Evolutionary conservation across 768 basidiomycete genomes (phyloP), one percentile per base, ranked within the genome.

Genomic region (Suillus luteus): DNA sequence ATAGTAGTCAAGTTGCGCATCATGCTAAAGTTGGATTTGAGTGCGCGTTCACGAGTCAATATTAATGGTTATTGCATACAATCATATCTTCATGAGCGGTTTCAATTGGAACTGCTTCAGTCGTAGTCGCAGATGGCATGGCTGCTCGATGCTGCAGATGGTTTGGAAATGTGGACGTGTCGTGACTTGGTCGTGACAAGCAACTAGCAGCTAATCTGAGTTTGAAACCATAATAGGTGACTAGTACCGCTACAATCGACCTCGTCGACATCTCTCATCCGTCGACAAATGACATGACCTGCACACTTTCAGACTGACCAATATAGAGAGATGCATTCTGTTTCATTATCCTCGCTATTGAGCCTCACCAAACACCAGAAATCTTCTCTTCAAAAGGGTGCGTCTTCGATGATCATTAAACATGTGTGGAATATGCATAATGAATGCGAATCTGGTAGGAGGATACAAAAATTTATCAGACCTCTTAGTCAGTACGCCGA

Each of bases 51-150:
- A 40, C 22, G 24, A 41, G 17, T 40, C 3, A 33, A 43, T 10
- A 2, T 15, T 10, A 24, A 33, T 35, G 31, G 52, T 22, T 31
- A 14, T 35, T 37, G 40, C 62, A 79, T 77, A 97, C 96, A 68
- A 99, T 98, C 94, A 98, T 97, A 78, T 99, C 97, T 76, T 96
- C 94, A 75, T 99, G 96, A 17, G 90, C 88, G 1, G 96, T 99
- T 78, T 99, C 96, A 57, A 99, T 91, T 62, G 87, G 91, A 63
- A 91, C 84, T 22, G 90, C 89, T 67, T 91, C 89, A 33, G 86
- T 84, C 22, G 80, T 81, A 59, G 80, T 82, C 61, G 85, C 81
- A 58, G 83, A 77, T 59, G 84, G 80, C 84, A 55, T 44, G 33
- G 24, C 15, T 48, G 17, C 38, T 52, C 12, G 35, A 37, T 62